Conservation (phyloP, 163 green algal genomes). For the Coccomyxa subellipsoidea region DNA sequence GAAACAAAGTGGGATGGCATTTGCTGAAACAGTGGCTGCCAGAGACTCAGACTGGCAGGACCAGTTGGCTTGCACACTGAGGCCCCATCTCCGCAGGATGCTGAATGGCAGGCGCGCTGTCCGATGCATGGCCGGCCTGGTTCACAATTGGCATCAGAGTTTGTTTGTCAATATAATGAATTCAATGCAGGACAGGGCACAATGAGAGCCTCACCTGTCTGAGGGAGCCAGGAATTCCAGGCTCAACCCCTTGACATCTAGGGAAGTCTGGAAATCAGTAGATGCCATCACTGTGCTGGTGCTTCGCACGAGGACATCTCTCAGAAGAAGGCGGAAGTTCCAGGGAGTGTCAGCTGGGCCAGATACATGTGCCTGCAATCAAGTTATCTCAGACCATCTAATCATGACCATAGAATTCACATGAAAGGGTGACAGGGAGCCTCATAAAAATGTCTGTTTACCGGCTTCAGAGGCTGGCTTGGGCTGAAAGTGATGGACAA, state of each 20-base stretch:
- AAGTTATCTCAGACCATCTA: too few relatives aligned
- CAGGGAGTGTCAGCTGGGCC: neutral
- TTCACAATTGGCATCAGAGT: neutral
- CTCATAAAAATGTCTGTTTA: too few relatives aligned
- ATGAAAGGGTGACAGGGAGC: too few relatives aligned
- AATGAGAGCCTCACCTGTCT: neutral
- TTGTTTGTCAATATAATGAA: neutral
- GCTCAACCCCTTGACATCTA: neutral
- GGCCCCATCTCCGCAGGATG: neutral
- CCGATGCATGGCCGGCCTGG: neutral
- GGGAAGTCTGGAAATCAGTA: neutral
- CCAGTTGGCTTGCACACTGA: neutral
- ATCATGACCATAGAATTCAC: too few relatives aligned
- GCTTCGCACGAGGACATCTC: neutral
- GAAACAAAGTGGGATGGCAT: neutral
- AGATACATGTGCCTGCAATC: neutral
- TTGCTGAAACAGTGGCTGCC: neutral
- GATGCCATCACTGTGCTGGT: neutral
- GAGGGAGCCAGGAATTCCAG: neutral
- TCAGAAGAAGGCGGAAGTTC: neutral
- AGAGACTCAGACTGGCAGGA: neutral
- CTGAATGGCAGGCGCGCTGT: neutral
- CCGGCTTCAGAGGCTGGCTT: neutral
- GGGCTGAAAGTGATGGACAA: neutral
- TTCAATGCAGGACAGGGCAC: neutral